Evolutionary conservation across 371 early-diverging fungal species (phyloP), one percentile per base, ranked within the genome.

Genomic region (Batrachochytrium dendrobatidis): DNA sequence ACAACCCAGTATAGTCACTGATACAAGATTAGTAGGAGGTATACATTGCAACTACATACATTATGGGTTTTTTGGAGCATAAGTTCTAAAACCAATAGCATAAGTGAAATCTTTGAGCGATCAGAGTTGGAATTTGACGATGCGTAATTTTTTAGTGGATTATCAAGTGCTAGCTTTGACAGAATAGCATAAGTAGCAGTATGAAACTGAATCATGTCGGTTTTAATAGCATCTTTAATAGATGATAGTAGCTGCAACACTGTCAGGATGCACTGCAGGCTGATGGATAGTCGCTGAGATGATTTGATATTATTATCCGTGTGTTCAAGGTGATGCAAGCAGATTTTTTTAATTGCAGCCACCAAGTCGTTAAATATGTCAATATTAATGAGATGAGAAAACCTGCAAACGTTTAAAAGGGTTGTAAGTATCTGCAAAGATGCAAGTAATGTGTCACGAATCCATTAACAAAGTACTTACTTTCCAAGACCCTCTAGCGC

Each of bases 351-450:
- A 28, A 95, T 80, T 10, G 87, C 80, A 30, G 80, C 76, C 52
- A 94, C 69, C 58, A 95, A 64, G 67, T 95, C 96, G n/a, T 81
- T 78, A 69, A 94, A 95, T 64, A 93, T 92, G 65, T 94, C 95
- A 10, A 95, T 86, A 61, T 86, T 92, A 69, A 95, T 94, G 52
- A 94, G 76, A 67, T 94, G 95, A 0, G 92, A 89, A 74, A 90
- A 93, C 58, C 84, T 59, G 20, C n/a, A n/a, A n/a, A n/a, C n/a
- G n/a, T 3, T 39, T 39, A n/a, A n/a, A 39, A 39, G 39, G 55
- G 44, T 8, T 54, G 46, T 46, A 54, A 18, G n/a, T 12, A 10
- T 17, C 12, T 22, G 50, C 18, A 46, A 34, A 60, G 22, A 34
- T 34, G 30, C 10, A 26, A 64, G 59, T n/a, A 39, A 12, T 39